Evolutionary conservation across 164 flowering plant genomes (phyloP).

Genomic region (Dillenia suffruticosa): DNA sequence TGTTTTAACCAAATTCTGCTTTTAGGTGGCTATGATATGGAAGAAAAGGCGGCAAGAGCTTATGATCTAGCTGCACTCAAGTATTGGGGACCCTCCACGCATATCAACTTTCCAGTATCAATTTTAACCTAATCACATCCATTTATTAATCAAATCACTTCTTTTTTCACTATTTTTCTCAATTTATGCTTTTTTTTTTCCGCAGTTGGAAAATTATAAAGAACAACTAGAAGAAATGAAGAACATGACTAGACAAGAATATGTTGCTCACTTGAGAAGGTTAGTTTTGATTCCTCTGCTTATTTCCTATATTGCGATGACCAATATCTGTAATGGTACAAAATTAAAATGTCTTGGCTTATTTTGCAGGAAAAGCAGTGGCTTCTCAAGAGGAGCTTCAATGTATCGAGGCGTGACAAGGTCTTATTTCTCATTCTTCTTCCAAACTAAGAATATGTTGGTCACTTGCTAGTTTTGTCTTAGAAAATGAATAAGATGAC

Average conservation of each 20-base stretch:
- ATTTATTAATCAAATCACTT: background rate
- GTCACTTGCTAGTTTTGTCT: no score
- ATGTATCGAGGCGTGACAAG: conserved; percentile 78
- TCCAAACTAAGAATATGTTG: background rate
- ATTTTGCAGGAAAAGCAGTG: conserved; percentile 61
- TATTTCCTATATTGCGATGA: no score
- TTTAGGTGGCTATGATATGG: conserved; percentile 75
- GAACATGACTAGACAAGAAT: conserved; percentile 63
- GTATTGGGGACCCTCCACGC: conserved; percentile 74
- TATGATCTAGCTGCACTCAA: conserved; percentile 73
- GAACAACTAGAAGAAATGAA: conserved; percentile 65
- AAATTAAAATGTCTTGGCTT: background rate
- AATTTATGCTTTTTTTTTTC: background rate
- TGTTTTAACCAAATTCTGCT: conserved; percentile 10
- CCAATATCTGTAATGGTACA: background rate
- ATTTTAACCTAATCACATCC: background rate
- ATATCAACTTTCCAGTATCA: conserved; percentile 59
- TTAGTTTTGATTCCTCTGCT: background rate
- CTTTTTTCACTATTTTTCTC: background rate
- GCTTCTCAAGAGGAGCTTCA: conserved; percentile 76
- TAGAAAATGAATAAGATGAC: no score
- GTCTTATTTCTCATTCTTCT: conserved; percentile 17
- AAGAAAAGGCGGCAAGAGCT: conserved; percentile 75
- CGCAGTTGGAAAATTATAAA: conserved; percentile 52
- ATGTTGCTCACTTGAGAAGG: conserved; percentile 69